A percentile compares a stretch with the other conserved stretches of the same genome.
phyloP scores from a whole-genome alignment of 2,329 filamentous ascomycete species.

The Fusarium globosum region DNA sequence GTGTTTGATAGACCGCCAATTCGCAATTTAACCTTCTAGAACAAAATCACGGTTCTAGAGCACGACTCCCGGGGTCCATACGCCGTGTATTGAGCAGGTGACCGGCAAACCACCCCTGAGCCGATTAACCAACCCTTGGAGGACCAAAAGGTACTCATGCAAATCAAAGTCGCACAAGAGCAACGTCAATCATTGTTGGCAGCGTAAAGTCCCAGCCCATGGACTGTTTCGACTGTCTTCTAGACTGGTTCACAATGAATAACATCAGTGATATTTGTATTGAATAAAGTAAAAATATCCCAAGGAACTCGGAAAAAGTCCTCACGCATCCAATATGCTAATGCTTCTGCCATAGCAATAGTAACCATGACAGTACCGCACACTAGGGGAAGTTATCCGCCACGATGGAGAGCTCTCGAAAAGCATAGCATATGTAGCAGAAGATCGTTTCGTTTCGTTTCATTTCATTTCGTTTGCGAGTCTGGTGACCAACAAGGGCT shows the following conservation, averaged over 20 bases:
- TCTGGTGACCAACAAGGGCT: slow-evolving; percentile 44
- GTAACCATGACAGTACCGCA: not conserved
- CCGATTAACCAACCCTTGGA: slow-evolving; percentile 1
- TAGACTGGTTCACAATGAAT: not conserved
- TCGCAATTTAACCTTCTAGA: slow-evolving; percentile 34
- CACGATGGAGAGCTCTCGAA: slow-evolving; percentile 10
- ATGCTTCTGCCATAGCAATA: not conserved
- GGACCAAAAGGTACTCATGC: not conserved
- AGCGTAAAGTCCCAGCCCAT: not conserved
- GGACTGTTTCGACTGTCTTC: not conserved
- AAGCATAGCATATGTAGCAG: slow-evolving; percentile 2
- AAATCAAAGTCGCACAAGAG: slow-evolving; percentile 4
- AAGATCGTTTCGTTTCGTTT: not conserved
- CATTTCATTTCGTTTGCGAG: slow-evolving; percentile 29
- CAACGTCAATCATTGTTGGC: not conserved
- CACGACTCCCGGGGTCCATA: not conserved
- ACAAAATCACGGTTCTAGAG: slow-evolving; percentile 30
- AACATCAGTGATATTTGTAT: not conserved
- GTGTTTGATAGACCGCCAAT: slow-evolving; percentile 24
- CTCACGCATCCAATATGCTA: slow-evolving; percentile 6
- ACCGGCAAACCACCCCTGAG: slow-evolving; percentile 6
- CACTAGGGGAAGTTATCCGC: slow-evolving; percentile 17
- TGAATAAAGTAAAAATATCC: slow-evolving; percentile 13
- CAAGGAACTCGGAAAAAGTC: slow-evolving; percentile 8
- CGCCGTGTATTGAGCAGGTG: slow-evolving; percentile 12